Conservation (phyloP, 805 yeast genomes). For the Candida dajiaensis region DNA sequence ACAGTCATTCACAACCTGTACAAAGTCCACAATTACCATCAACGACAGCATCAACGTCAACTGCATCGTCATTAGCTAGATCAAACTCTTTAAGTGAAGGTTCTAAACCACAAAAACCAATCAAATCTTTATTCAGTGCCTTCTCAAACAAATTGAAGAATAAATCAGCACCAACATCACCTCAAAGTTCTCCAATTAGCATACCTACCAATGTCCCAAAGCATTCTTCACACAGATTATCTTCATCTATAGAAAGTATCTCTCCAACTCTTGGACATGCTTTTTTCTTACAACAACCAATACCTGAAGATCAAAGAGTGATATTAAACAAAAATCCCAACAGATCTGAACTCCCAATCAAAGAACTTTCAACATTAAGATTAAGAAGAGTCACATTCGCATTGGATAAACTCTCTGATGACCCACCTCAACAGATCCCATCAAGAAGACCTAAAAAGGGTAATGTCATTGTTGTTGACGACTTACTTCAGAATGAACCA, state of each 20-base stretch:
- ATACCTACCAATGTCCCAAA: slow-evolving; percentile 9
- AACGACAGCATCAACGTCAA: neutral
- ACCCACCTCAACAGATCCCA: slow-evolving; percentile 95
- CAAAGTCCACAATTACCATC: neutral
- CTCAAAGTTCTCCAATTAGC: slow-evolving; percentile 13
- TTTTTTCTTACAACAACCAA: neutral
- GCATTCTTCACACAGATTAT: neutral
- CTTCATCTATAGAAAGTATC: slow-evolving; percentile 10
- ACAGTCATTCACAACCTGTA: neutral
- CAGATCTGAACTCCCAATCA: slow-evolving; percentile 30
- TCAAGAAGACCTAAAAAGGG: slow-evolving; percentile 79
- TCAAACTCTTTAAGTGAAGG: slow-evolving; percentile 15
- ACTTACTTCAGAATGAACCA: slow-evolving; percentile 49
- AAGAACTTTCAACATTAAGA: slow-evolving; percentile 22
- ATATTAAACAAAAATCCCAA: slow-evolving; percentile 41
- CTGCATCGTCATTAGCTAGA: slow-evolving; percentile 6
- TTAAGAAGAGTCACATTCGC: slow-evolving; percentile 74
- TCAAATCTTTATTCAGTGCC: slow-evolving; percentile 25
- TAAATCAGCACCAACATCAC: slow-evolving; percentile 14
- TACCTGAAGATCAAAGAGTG: slow-evolving; percentile 25
- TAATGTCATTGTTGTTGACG: slow-evolving; percentile 67
- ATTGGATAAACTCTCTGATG: slow-evolving; percentile 60
- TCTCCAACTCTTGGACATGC: slow-evolving; percentile 12
- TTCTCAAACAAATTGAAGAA: slow-evolving; percentile 24
- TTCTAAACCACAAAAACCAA: slow-evolving; percentile 16